Evolutionary conservation across 2,329 filamentous ascomycete genomes (phyloP), one percentile per base, ranked within the genome.

Genomic region (Colletotrichum acutatum): DNA sequence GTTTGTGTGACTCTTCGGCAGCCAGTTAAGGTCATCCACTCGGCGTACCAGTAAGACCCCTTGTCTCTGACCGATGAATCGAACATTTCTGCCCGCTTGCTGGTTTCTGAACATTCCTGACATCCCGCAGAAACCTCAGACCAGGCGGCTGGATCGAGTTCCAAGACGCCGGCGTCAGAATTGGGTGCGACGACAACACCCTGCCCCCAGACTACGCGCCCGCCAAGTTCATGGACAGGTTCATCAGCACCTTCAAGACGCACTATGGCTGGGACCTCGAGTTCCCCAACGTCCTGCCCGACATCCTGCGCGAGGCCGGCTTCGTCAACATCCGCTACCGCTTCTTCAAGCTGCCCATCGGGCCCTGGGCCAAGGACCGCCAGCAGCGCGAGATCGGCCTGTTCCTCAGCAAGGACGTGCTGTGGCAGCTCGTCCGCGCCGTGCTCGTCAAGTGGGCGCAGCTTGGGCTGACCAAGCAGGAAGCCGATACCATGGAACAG

Each of bases 1-100:
- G 82, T 91, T 77, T 82, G 85, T 6, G 85, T 85, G 26, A 86
- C 85, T 34, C 84, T 91, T 57, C 80, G 83, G 16, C 82, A 90
- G 76, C 90, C 89, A 79, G 82, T 82, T 4, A 80, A 80, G 26
- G 79, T 91, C 59, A 79, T 90, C 58, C 74, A 81, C 46, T 84
- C 88, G 75, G 84, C 85, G 14, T 88, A 86, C 72, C 79, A 82
- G 83, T 84, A 79, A 68, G 76, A 49, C 34, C 49, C 16, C 26
- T 32, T 28, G 19, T 65, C 16, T 34, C 32, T 34, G 11, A 12
- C 32, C 32, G 11, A 9, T 34, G 4, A 30, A 30, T 9, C 30
- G 1, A 30, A 30, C 30, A 8, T 8, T 19, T 42, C 4, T 49
- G 37, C 8, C 37, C 49, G 14, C 49, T 54, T 14, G 28, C 22